A percentile compares a stretch with the other conserved stretches of the same genome.
Evolutionary conservation across 2,329 filamentous ascomycete genomes (phyloP).

Genomic region (Phyllosticta citribraziliensis): DNA sequence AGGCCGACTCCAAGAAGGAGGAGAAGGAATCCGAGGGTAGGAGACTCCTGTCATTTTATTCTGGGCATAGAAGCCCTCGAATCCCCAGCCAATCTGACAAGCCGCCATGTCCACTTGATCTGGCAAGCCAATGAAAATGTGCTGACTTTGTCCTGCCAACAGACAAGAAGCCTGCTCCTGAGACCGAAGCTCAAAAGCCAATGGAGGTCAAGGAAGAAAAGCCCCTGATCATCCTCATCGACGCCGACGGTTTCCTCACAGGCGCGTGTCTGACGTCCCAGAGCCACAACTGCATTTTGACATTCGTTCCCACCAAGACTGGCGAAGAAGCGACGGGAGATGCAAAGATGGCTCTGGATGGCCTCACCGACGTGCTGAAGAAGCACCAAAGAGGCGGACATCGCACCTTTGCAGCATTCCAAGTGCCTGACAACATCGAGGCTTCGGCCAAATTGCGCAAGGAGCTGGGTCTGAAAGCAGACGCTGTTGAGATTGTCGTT

Average conservation of each 20-base stretch:
- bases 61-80: too few species aligned
- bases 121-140: constrained; percentile 20
- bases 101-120: too few species aligned
- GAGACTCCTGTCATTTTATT: background rate
- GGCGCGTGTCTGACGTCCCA: constrained; percentile 65
- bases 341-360: constrained; percentile 42
- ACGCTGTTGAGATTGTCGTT: constrained; percentile 63
- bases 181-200: constrained; percentile 33
- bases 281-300: constrained; percentile 74
- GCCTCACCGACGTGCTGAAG: constrained; percentile 62
- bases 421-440: constrained; percentile 55
- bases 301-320: constrained; percentile 46
- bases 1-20: constrained; percentile 29
- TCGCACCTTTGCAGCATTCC: constrained; percentile 74
- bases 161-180: constrained; percentile 19
- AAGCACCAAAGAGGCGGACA: constrained; percentile 60
- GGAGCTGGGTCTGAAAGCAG: constrained; percentile 50
- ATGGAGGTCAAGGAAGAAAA: constrained; percentile 43
- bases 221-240: constrained; percentile 55
- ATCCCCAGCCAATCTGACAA: too few species aligned
- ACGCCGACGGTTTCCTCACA: constrained; percentile 53
- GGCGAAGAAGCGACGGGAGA: constrained; percentile 12
- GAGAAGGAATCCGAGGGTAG: constrained; percentile 13
- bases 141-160: constrained; percentile 39
- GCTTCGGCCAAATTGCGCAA: constrained; percentile 46